These are phyloP conservation scores for Colletotrichum sp. DNA, from an alignment of 2,329 filamentous ascomycete genomes.

Conservation along the genomic window DNA sequence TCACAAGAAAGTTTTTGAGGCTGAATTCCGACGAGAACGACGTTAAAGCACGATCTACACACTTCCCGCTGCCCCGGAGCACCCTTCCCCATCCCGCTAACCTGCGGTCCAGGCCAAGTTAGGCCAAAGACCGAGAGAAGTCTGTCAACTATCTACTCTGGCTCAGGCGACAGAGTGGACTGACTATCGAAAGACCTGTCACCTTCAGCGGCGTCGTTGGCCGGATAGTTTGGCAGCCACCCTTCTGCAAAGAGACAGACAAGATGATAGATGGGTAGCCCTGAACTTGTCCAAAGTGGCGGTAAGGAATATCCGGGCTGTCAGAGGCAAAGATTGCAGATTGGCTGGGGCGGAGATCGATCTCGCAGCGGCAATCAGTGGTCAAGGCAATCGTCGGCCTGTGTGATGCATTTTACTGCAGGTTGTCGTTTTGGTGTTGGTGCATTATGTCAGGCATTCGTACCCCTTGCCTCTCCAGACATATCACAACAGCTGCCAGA, in stretches of 20 bases:
- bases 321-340: background rate
- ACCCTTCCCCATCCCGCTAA: background rate
- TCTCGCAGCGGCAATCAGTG: conserved; percentile 7
- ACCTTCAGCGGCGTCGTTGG: background rate
- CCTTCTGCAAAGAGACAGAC: background rate
- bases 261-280: background rate
- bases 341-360: conserved; percentile 12
- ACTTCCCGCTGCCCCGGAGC: background rate
- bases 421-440: background rate
- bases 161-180: background rate
- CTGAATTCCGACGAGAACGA: background rate
- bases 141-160: background rate
- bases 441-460: background rate
- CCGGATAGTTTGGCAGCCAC: background rate
- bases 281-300: conserved; percentile 9
- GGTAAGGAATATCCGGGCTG: conserved; percentile 13
- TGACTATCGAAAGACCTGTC: background rate
- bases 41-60: background rate
- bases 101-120: background rate
- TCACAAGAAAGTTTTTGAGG: conserved; percentile 17
- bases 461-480: background rate
- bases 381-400: background rate
- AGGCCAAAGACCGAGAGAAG: background rate
- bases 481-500: background rate
- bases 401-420: background rate